phyloP scores from a whole-genome alignment of 2,329 filamentous ascomycete species.

The Mycosphaerella sp. region DNA sequence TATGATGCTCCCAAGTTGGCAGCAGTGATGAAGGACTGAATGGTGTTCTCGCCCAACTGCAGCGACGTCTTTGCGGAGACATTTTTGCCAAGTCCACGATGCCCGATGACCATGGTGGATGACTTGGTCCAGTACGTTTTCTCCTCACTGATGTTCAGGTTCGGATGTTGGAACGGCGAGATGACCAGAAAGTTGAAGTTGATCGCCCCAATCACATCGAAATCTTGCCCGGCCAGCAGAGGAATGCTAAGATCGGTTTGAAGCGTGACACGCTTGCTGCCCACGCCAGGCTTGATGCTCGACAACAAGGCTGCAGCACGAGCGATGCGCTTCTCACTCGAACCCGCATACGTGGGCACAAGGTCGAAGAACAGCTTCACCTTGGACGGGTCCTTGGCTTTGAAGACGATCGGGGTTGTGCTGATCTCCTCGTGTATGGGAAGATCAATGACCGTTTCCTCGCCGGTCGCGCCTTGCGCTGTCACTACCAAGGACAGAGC shows the following conservation, averaged over 20 bases:
- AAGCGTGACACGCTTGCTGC: slow-evolving; percentile 79
- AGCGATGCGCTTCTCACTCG: slow-evolving; percentile 73
- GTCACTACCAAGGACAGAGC: slow-evolving; percentile 87
- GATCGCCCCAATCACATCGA: slow-evolving; percentile 89
- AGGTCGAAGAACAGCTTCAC: slow-evolving; percentile 93
- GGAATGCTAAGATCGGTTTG: slow-evolving; percentile 91
- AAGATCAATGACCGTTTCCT: slow-evolving; percentile 82
- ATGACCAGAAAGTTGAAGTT: slow-evolving; percentile 97
- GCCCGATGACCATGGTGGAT: slow-evolving; percentile 74
- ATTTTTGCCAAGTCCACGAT: slow-evolving; percentile 83
- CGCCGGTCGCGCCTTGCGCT: slow-evolving; percentile 75
- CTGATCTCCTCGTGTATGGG: slow-evolving; percentile 90
- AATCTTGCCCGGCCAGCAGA: slow-evolving; percentile 69
- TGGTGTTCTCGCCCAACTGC: slow-evolving; percentile 92
- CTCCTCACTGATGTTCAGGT: slow-evolving; percentile 83
- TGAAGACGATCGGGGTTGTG: slow-evolving; percentile 90
- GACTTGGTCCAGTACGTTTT: slow-evolving; percentile 97
- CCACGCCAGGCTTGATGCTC: slow-evolving; percentile 74
- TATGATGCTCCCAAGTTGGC: slow-evolving; percentile 80
- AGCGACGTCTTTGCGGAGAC: slow-evolving; percentile 72
- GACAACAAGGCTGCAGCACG: slow-evolving; percentile 83
- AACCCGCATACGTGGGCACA: slow-evolving; percentile 86
- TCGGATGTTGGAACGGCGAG: slow-evolving; percentile 87
- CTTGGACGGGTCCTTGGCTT: slow-evolving; percentile 65
- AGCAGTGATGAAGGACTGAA: slow-evolving; percentile 91